These are phyloP conservation scores for Deinandra increscens DNA, from an alignment of 129 eudicot genomes.

Conservation along the genomic window DNA sequence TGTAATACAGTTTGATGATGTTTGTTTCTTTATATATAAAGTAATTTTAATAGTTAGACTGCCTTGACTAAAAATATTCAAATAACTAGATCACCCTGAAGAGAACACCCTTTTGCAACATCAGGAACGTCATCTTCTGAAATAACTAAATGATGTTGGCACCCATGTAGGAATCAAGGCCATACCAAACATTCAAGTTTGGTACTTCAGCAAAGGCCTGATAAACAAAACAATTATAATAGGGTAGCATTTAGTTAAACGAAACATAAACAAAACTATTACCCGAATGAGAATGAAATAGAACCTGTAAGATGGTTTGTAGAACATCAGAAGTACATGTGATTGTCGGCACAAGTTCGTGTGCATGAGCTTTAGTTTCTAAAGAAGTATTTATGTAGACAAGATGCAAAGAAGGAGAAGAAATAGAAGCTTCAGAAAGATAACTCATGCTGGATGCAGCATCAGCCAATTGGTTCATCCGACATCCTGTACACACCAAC, in stretches of 20 bases:
- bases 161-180: conserved; percentile 99
- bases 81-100: conserved; percentile 50
- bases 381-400: conserved; percentile 91
- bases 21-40: background rate
- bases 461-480: conserved; percentile 82
- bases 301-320: conserved; percentile 94
- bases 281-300: conserved; percentile 15
- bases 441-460: conserved; percentile 89
- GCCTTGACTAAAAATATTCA: no score
- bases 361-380: conserved; percentile 92
- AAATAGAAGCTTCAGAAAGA: conserved; percentile 65
- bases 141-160: conserved; percentile 89
- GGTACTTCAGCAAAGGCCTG: conserved; percentile 95
- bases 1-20: conserved; percentile 14
- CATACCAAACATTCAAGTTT: conserved; percentile 70
- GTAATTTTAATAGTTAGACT: no score
- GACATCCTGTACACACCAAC: conserved; percentile 99
- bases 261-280: conserved; percentile 3
- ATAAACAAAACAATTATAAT: conserved; percentile 7
- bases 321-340: conserved; percentile 97
- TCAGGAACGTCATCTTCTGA: conserved; percentile 79
- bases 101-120: conserved; percentile 92
- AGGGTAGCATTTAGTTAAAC: conserved; percentile 17
- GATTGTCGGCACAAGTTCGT: conserved; percentile 93
- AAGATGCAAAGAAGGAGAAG: conserved; percentile 92